A percentile compares a stretch with the other conserved stretches of the same genome.
Evolutionary conservation across 495 filamentous ascomycete genomes (phyloP).

Genomic region (Tuber microsphaerosporum): DNA sequence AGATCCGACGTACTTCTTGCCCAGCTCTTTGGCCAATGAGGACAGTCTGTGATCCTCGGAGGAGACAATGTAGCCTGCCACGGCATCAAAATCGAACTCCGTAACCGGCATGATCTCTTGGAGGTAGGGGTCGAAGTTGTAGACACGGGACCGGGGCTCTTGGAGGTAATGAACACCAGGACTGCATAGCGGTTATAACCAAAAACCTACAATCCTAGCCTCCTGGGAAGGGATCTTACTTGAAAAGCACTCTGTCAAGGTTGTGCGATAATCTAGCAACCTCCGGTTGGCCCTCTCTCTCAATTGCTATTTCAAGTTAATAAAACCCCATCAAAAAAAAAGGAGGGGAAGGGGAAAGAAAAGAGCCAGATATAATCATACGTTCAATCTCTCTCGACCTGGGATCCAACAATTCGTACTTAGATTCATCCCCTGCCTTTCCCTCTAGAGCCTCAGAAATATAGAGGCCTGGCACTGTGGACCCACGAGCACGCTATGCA

Average conservation of each 20-base stretch:
- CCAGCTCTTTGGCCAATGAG: slow-evolving; percentile 54
- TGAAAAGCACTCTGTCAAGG: slow-evolving; percentile 87
- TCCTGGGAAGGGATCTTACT: slow-evolving; percentile 46
- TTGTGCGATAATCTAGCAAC: slow-evolving; percentile 71
- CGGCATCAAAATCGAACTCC: slow-evolving; percentile 83
- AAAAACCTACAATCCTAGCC: not conserved
- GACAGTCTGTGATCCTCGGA: slow-evolving; percentile 69
- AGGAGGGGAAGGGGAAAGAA: not conserved
- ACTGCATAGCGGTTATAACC: slow-evolving; percentile 42
- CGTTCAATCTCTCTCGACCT: slow-evolving; percentile 8
- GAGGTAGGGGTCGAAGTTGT: slow-evolving; percentile 92
- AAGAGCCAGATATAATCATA: not conserved
- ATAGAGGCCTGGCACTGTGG: not conserved
- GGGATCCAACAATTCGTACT: slow-evolving; percentile 9
- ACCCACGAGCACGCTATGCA: not conserved
- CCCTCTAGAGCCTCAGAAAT: not conserved
- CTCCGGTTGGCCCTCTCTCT: slow-evolving; percentile 45
- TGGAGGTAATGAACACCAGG: slow-evolving; percentile 87
- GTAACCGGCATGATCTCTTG: slow-evolving; percentile 80
- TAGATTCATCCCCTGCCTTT: not conserved
- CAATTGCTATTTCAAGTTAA: slow-evolving; percentile 21
- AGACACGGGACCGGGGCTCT: slow-evolving; percentile 79
- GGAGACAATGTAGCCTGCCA: slow-evolving; percentile 80
- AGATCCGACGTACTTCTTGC: slow-evolving; percentile 86
- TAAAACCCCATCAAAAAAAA: not conserved